These are phyloP conservation scores for Plasmodium knowlesi DNA, from an alignment of 169 alveolate genomes.

Conservation along the genomic window DNA sequence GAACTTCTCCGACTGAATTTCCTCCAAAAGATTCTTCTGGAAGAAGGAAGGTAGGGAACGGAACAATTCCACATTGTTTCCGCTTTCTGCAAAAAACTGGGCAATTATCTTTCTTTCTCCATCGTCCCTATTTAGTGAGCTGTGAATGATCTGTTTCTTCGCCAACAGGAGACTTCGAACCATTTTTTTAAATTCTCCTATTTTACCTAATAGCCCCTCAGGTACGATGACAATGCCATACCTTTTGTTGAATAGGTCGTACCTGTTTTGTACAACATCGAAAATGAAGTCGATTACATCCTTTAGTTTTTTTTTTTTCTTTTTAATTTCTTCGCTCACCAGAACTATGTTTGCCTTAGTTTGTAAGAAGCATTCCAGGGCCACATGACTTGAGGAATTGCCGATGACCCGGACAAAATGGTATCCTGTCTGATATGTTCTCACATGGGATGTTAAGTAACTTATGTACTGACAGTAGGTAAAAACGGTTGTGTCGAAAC, in stretches of 20 bases:
- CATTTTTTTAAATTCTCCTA: slow-evolving; percentile 90
- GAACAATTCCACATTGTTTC: slow-evolving; percentile 53
- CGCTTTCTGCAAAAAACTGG: not conserved
- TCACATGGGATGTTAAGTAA: slow-evolving; percentile 88
- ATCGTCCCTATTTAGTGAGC: not conserved
- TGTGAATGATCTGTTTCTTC: slow-evolving; percentile 71
- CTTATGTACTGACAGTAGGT: slow-evolving; percentile 94
- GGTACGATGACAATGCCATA: slow-evolving; percentile 94
- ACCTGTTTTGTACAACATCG: slow-evolving; percentile 88
- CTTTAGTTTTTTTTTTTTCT: slow-evolving; percentile 84
- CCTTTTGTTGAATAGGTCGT: slow-evolving; percentile 83
- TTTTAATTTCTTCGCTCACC: slow-evolving; percentile 93
- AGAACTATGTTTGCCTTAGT: slow-evolving; percentile 92
- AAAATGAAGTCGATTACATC: slow-evolving; percentile 87
- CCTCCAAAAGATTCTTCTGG: slow-evolving; percentile 92
- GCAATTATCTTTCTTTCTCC: not conserved
- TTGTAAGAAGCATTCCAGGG: slow-evolving; percentile 93
- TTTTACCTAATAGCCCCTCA: slow-evolving; percentile 94
- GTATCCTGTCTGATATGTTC: slow-evolving; percentile 89
- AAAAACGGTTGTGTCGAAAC: slow-evolving; percentile 96
- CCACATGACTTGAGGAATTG: slow-evolving; percentile 94
- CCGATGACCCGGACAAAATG: slow-evolving; percentile 96
- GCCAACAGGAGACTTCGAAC: slow-evolving; percentile 91
- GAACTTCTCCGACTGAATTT: slow-evolving; percentile 96
- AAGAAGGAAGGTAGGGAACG: slow-evolving; percentile 89